Evolutionary conservation across 257 asterid genomes (phyloP).

Genomic region (Mitragyna speciosa): DNA sequence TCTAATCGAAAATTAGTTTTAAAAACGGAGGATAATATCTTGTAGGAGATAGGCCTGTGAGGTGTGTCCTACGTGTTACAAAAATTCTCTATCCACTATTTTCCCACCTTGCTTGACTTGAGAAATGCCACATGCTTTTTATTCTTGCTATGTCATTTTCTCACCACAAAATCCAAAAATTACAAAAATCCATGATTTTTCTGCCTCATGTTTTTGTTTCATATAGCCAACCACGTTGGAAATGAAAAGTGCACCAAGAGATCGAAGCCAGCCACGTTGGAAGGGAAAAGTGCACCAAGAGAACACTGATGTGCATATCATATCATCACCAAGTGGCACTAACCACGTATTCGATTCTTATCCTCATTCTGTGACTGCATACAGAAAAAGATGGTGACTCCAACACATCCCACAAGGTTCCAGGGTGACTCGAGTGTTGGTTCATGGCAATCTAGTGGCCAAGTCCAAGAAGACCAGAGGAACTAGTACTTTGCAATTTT

Average conservation of each 20-base stretch:
- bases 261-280: not conserved
- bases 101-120: not conserved
- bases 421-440: not conserved
- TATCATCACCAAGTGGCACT: not conserved
- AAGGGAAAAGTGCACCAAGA: constrained; percentile 7
- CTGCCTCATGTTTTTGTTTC: too few relatives aligned
- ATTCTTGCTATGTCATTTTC: not conserved
- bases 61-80: not conserved
- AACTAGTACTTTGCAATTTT: not conserved
- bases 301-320: not conserved
- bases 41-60: not conserved
- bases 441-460: not conserved
- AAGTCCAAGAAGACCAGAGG: not conserved
- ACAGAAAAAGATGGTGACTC: not conserved
- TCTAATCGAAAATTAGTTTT: too few relatives aligned
- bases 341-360: not conserved
- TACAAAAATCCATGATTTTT: too few relatives aligned
- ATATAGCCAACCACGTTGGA: not conserved
- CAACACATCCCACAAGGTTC: not conserved
- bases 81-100: not conserved
- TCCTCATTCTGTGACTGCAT: not conserved
- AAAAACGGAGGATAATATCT: too few relatives aligned
- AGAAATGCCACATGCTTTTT: not conserved
- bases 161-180: not conserved
- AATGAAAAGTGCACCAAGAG: constrained; percentile 7